phyloP scores from a whole-genome alignment of 2,329 filamentous ascomycete genomes.

The Paradendryphiella salina region DNA sequence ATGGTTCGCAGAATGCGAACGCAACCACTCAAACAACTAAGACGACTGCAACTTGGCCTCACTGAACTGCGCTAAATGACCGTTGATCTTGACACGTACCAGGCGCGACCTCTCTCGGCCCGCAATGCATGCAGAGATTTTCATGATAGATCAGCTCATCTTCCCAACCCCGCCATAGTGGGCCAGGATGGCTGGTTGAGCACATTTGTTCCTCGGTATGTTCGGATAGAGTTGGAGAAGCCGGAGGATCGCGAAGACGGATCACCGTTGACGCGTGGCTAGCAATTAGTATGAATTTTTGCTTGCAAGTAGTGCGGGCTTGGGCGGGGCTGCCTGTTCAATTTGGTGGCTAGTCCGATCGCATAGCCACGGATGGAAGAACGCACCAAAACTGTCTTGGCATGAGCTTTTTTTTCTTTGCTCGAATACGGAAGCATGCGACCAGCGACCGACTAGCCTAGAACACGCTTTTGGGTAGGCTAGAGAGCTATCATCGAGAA shows the following conservation, averaged over 20 bases:
- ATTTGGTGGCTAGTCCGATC: slow-evolving; percentile 20
- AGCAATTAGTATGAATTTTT: slow-evolving; percentile 8
- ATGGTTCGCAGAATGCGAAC: slow-evolving; percentile 16
- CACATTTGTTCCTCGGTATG: slow-evolving; percentile 19
- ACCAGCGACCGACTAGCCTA: not conserved
- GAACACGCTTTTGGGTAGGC: not conserved
- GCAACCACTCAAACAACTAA: slow-evolving; percentile 10
- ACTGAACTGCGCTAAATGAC: slow-evolving; percentile 5
- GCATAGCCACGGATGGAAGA: slow-evolving; percentile 7
- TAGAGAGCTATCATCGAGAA: slow-evolving; percentile 1
- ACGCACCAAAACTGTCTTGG: slow-evolving; percentile 14
- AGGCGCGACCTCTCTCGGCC: slow-evolving; percentile 25
- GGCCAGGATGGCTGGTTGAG: slow-evolving; percentile 18
- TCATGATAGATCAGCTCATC: slow-evolving; percentile 21
- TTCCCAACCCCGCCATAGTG: slow-evolving; percentile 17
- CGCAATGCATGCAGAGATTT: slow-evolving; percentile 32
- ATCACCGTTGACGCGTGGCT: slow-evolving; percentile 24
- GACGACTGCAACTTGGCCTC: slow-evolving; percentile 2
- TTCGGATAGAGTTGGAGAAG: slow-evolving; percentile 18
- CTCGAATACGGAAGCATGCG: slow-evolving; percentile 5
- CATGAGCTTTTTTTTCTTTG: slow-evolving; percentile 10
- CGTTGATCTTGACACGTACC: slow-evolving; percentile 11
- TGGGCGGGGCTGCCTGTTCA: slow-evolving; percentile 19
- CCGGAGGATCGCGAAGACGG: slow-evolving; percentile 13
- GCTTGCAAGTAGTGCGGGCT: slow-evolving; percentile 7